Evolutionary conservation across 768 basidiomycete species (phyloP).

Genomic region (Podaxis rugospora): DNA sequence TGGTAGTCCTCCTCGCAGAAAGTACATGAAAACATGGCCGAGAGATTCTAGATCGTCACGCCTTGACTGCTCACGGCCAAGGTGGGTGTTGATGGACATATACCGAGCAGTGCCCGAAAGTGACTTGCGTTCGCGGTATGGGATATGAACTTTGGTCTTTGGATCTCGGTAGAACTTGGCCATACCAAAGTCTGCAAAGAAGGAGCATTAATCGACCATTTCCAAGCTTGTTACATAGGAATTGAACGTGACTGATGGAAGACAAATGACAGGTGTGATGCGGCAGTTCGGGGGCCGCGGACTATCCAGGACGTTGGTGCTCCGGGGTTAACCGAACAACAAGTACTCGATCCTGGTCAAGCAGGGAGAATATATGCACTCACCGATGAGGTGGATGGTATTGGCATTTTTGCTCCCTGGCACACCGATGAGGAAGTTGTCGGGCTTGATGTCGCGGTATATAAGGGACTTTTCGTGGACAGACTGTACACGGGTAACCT

Average conservation of each 20-base stretch:
- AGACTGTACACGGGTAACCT: constrained; percentile 95
- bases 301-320: neutral
- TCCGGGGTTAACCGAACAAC: constrained; percentile 5
- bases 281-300: constrained; percentile 1
- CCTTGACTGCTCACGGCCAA: constrained; percentile 92
- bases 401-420: constrained; percentile 90
- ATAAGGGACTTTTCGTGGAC: constrained; percentile 99
- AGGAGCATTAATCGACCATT: constrained; percentile 9
- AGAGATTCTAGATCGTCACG: constrained; percentile 95
- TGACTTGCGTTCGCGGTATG: constrained; percentile 98
- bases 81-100: constrained; percentile 99
- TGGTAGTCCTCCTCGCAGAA: constrained; percentile 90
- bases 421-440: constrained; percentile 97
- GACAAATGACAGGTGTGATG: constrained; percentile 9
- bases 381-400: constrained; percentile 81
- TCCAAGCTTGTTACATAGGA: neutral
- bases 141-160: constrained; percentile 95
- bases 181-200: constrained; percentile 87
- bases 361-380: constrained; percentile 23
- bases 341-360: constrained; percentile 1
- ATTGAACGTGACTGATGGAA: constrained; percentile 7
- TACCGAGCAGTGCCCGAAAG: constrained; percentile 96
- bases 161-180: constrained; percentile 99
- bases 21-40: constrained; percentile 99
- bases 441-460: constrained; percentile 98